Evolutionary conservation across 306 rosid species (phyloP).

Genomic region (Leucaena leucocephala): DNA sequence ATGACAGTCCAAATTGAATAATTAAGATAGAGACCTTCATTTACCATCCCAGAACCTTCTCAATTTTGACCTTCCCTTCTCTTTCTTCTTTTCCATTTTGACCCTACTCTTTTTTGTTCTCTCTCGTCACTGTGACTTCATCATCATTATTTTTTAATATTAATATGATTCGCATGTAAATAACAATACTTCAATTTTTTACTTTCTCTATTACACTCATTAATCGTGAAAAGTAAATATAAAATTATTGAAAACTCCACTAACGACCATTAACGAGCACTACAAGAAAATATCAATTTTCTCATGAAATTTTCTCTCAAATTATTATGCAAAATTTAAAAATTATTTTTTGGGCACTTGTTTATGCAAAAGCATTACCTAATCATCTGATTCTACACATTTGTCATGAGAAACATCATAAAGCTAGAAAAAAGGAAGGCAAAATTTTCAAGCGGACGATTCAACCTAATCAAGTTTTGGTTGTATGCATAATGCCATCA

Average conservation of each 20-base stretch:
- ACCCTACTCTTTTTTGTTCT: neutral
- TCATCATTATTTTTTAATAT: neutral
- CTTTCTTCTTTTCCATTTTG: neutral
- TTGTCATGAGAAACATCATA: slow-evolving; percentile 14
- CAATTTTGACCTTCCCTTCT: neutral
- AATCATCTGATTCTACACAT: neutral
- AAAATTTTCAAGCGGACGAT: neutral
- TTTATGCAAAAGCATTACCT: neutral
- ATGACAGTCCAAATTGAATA: neutral
- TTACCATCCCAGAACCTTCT: slow-evolving; percentile 20
- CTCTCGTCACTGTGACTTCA: neutral
- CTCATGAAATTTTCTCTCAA: too few species aligned
- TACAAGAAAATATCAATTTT: too few species aligned
- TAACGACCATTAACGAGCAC: neutral
- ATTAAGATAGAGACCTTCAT: neutral
- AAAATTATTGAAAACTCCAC: neutral
- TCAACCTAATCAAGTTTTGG: slow-evolving; percentile 1
- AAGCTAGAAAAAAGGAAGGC: neutral
- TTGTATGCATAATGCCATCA: slow-evolving; percentile 6
- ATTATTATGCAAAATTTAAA: too few species aligned
- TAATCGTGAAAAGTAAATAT: neutral
- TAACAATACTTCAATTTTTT: neutral
- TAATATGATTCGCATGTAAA: neutral
- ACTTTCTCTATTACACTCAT: too few species aligned
- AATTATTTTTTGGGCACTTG: too few species aligned